Evolutionary conservation across 2,329 filamentous ascomycete species (phyloP).

Genomic region (Venturia pyrina): DNA sequence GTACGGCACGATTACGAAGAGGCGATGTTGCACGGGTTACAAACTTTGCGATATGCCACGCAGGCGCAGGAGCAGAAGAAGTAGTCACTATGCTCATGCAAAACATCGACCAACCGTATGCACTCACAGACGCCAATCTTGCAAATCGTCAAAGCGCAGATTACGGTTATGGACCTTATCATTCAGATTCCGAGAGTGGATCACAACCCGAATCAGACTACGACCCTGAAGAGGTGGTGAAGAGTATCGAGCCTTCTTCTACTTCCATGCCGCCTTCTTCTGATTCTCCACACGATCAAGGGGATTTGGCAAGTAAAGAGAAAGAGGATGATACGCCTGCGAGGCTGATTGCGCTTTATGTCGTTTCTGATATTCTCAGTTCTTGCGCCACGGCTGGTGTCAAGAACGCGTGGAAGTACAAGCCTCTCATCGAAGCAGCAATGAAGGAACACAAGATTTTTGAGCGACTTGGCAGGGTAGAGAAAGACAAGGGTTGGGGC

Average conservation of each 20-base stretch:
- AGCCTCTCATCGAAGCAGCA: constrained; percentile 66
- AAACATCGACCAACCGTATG: constrained; percentile 70
- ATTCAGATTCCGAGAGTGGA: constrained; percentile 25
- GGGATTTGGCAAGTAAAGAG: constrained; percentile 13
- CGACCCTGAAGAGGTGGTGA: constrained; percentile 8
- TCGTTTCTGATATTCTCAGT: constrained; percentile 70
- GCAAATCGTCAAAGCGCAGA: constrained; percentile 29
- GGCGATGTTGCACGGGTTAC: constrained; percentile 82
- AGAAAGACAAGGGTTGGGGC: constrained; percentile 67
- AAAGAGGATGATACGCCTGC: constrained; percentile 59
- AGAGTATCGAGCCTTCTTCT: constrained; percentile 4
- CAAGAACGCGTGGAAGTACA: constrained; percentile 77
- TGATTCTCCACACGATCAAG: constrained; percentile 15
- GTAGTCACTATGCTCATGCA: constrained; percentile 79
- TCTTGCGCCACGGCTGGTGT: constrained; percentile 67
- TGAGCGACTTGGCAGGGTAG: constrained; percentile 62
- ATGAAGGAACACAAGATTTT: constrained; percentile 62
- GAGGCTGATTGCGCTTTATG: constrained; percentile 71
- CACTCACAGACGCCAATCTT: constrained; percentile 61
- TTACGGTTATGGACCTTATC: constrained; percentile 28
- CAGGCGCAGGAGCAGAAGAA: constrained; percentile 75
- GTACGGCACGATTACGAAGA: constrained; percentile 62
- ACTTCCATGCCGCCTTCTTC: background rate
- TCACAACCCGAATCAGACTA: background rate
- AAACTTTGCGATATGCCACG: constrained; percentile 80